Base-by-base conservation (phyloP, 2,329 filamentous ascomycete genomes). In the Kalmusia sp. region DNA sequence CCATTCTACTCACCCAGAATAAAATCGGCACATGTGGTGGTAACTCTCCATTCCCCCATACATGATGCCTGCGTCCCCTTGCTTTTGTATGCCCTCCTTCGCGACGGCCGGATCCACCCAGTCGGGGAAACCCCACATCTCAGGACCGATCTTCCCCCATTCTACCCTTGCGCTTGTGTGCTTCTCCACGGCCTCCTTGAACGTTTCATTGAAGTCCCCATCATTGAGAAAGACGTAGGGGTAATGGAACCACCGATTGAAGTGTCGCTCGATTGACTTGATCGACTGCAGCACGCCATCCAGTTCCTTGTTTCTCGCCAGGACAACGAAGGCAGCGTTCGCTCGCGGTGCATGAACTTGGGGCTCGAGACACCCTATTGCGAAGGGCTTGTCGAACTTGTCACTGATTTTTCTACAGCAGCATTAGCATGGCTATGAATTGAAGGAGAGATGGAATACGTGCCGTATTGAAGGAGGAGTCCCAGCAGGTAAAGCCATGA, bases 21-120 rank as follows among this genome's bases (percentile, higher is more conserved):
- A 99, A 81, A 99, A 99, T 65, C 95, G 87, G 75, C 95, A 99
- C 95, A 99, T 99, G 77, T 96, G 89, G 70, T 99, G 95, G 73
- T 99, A 99, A 77, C 93, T 97, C 76, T 98, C 95, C 82, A 99
- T 89, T 40, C 95, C 95, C 74, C 95, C 95, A 73, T 98, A 99
- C 95, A 99, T 99, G 80, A 99, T 96, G 40, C 95, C 95, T 45
- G 88, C 88, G 75, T 99, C 95, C 61, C 95, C 95, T 76, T 99
- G 95, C 79, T 97, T 96, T 49, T 91, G 87, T 69, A 99, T 96
- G 55, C 93, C 93, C 76, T 99, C 95, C 77, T 93, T 92, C 61
- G 93, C 93, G 48, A 97, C 91, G 73, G 95, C 93, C 63, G 87
- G 85, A 72, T 99, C 93, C 47, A 95, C 90, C 95, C 95, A 99